Conservation (phyloP, 257 asterid species). For the Marsdenia floribunda region DNA sequence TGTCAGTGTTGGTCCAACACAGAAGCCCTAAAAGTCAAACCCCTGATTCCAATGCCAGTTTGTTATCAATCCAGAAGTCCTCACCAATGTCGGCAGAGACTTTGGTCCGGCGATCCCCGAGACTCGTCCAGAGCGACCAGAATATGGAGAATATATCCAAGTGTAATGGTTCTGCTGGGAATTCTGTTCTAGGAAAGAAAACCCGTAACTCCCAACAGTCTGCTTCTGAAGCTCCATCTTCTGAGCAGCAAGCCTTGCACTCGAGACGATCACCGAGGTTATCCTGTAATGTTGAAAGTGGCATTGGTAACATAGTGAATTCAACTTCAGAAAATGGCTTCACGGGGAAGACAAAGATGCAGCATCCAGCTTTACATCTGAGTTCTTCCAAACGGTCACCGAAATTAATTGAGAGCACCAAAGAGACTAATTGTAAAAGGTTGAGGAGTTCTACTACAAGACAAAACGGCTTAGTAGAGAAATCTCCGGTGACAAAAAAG, state of each 20-base stretch:
- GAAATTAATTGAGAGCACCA: not conserved
- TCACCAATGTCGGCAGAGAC: not conserved
- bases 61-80: not conserved
- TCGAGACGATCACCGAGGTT: conserved; percentile 2
- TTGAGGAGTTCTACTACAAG: not conserved
- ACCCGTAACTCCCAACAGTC: not conserved
- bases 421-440: not conserved
- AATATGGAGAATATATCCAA: not conserved
- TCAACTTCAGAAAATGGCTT: not conserved
- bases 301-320: not conserved
- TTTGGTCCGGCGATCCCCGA: not conserved
- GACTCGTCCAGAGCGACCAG: not conserved
- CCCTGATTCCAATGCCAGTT: not conserved
- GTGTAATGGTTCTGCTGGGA: not conserved
- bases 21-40: not conserved
- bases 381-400: not conserved
- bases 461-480: not conserved
- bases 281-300: not conserved
- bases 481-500: not conserved
- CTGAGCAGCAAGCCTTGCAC: conserved; percentile 2
- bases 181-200: not conserved
- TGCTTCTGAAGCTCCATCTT: not conserved
- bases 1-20: not conserved
- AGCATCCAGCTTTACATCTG: not conserved
- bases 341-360: not conserved